Evolutionary conservation across 495 filamentous ascomycete species (phyloP).

Genomic region (Umbilicaria muhlenbergii): DNA sequence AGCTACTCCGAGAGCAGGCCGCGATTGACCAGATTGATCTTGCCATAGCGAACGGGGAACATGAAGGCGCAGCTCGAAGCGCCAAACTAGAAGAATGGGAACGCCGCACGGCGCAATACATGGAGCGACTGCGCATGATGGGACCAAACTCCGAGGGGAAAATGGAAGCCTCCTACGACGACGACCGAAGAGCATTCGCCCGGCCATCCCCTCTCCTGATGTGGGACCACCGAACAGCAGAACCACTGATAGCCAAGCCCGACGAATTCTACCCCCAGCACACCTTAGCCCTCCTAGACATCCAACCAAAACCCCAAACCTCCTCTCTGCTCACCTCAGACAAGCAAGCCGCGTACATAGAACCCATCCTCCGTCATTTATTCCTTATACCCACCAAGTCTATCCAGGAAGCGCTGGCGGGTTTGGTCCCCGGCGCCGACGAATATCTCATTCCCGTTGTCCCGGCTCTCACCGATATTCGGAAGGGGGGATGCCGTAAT

Average conservation of each 20-base stretch:
- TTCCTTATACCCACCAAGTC: not conserved
- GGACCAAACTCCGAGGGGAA: slow-evolving; percentile 9
- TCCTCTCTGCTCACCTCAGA: slow-evolving; percentile 15
- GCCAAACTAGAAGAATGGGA: slow-evolving; percentile 6
- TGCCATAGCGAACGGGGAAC: slow-evolving; percentile 5
- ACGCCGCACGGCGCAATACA: not conserved
- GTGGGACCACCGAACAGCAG: slow-evolving; percentile 49
- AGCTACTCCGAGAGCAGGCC: slow-evolving; percentile 11
- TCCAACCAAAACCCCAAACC: slow-evolving; percentile 18
- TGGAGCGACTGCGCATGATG: slow-evolving; percentile 4
- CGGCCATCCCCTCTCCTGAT: slow-evolving; percentile 31
- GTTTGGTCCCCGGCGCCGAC: slow-evolving; percentile 17
- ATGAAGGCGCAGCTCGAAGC: slow-evolving; percentile 1
- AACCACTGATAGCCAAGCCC: slow-evolving; percentile 31
- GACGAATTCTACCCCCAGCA: slow-evolving; percentile 41
- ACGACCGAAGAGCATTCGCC: slow-evolving; percentile 28
- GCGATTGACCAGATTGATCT: slow-evolving; percentile 7
- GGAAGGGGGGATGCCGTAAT: slow-evolving; percentile 18
- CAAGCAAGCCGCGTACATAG: slow-evolving; percentile 3
- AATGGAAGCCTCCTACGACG: slow-evolving; percentile 19
- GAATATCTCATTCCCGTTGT: slow-evolving; percentile 15
- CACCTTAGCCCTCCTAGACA: slow-evolving; percentile 24
- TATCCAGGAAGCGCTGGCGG: slow-evolving; percentile 10
- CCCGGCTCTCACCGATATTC: slow-evolving; percentile 15
- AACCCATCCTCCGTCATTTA: slow-evolving; percentile 7